Percentiles rank a stretch among this genome's conserved stretches.
phyloP scores from a whole-genome alignment of 1,284 basidiomycete species.

The Mycosarcoma maydis region DNA sequence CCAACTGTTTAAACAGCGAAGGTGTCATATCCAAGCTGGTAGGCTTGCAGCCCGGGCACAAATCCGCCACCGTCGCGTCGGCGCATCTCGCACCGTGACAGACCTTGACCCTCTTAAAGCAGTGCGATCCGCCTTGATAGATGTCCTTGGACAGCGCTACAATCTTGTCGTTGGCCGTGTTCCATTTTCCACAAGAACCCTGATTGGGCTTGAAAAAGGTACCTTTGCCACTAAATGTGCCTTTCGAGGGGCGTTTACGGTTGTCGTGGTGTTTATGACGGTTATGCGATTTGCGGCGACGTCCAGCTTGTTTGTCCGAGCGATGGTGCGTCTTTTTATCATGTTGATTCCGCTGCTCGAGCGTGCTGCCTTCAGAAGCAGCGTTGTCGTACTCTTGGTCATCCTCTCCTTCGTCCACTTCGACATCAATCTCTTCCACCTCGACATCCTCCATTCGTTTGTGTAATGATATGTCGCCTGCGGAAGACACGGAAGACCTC shows the following conservation, averaged over 20 bases:
- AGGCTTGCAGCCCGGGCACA: slow-evolving; percentile 26
- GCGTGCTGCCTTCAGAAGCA: neutral
- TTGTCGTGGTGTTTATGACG: no score
- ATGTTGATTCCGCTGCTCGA: slow-evolving; percentile 9
- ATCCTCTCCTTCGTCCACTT: neutral
- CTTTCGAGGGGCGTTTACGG: neutral
- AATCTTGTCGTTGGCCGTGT: slow-evolving; percentile 26
- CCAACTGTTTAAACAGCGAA: slow-evolving; percentile 29
- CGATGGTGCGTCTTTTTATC: slow-evolving; percentile 18
- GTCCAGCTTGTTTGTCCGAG: slow-evolving; percentile 10
- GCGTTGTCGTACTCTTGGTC: neutral
- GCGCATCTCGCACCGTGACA: slow-evolving; percentile 25
- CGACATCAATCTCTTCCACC: slow-evolving; percentile 1
- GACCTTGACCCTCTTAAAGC: slow-evolving; percentile 10
- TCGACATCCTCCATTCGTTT: slow-evolving; percentile 1
- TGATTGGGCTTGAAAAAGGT: slow-evolving; percentile 36
- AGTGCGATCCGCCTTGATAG: slow-evolving; percentile 29
- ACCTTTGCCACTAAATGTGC: slow-evolving; percentile 22
- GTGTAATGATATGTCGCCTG: neutral
- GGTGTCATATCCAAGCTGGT: slow-evolving; percentile 38
- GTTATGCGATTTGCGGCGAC: neutral
- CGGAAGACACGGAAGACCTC: neutral
- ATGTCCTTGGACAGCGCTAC: slow-evolving; percentile 32
- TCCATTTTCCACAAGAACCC: slow-evolving; percentile 37
- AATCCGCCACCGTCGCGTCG: slow-evolving; percentile 26